Evolutionary conservation across 257 asterid species (phyloP).

Genomic region (Penstemon eatonii): DNA sequence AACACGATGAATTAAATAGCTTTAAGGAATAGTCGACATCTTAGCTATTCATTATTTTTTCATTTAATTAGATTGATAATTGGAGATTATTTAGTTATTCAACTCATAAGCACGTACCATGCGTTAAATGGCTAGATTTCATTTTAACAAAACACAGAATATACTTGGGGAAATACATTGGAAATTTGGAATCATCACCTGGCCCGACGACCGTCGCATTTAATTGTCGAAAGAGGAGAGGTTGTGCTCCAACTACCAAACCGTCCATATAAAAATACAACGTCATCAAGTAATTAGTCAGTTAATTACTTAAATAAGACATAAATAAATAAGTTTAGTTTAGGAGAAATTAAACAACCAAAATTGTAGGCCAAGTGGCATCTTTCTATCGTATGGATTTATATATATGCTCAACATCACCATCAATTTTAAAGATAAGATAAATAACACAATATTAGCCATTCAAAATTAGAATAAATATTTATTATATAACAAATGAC

Average conservation of each 20-base stretch:
- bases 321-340: constrained; percentile 5
- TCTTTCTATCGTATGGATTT: constrained; percentile 9
- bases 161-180: neutral
- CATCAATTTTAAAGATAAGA: constrained; percentile 21
- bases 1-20: too few species aligned
- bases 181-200: neutral
- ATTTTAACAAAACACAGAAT: too few species aligned
- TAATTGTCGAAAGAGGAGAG: neutral
- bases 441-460: neutral
- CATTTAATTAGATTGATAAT: too few species aligned
- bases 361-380: neutral
- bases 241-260: neutral
- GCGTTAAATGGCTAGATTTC: too few species aligned
- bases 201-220: neutral
- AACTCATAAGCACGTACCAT: too few species aligned
- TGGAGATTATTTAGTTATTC: too few species aligned
- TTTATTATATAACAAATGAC: constrained; percentile 5
- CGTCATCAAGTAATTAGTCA: neutral
- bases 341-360: neutral
- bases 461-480: neutral
- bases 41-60: too few species aligned
- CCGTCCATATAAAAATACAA: neutral
- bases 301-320: constrained; percentile 11
- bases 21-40: too few species aligned
- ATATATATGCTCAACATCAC: neutral